Evolutionary conservation across 345 rosid species (phyloP).

Genomic region (Clausena lansium): DNA sequence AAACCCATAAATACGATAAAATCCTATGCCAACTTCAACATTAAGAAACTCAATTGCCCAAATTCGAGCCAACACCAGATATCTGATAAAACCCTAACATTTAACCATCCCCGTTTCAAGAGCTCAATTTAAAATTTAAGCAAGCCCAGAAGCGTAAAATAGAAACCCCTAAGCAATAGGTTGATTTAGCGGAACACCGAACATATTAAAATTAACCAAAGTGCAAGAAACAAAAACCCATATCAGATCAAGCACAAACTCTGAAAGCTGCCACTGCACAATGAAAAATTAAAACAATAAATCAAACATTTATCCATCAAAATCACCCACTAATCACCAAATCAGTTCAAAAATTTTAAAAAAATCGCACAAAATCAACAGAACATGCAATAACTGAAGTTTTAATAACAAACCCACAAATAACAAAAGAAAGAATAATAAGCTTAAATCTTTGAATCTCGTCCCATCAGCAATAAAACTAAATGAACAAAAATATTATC

Average conservation of each 20-base stretch:
- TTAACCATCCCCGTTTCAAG: background rate
- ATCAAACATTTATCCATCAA: constrained; percentile 13
- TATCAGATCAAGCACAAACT: constrained; percentile 38
- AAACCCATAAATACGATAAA: background rate
- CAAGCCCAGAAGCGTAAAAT: constrained; percentile 5
- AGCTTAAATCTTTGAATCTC: background rate
- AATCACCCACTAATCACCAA: background rate
- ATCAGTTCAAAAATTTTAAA: background rate
- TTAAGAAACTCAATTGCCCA: background rate
- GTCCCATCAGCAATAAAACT: background rate
- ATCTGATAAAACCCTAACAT: background rate
- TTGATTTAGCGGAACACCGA: constrained; percentile 11
- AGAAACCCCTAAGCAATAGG: background rate
- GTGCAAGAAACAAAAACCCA: constrained; percentile 21
- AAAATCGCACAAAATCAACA: constrained; percentile 11
- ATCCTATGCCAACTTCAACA: constrained; percentile 10
- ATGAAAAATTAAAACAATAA: constrained; percentile 17
- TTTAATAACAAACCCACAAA: background rate
- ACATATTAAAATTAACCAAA: constrained; percentile 14
- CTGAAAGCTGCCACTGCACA: constrained; percentile 31
- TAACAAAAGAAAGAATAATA: background rate
- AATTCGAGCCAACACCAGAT: background rate
- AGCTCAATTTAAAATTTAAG: background rate
- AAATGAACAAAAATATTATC: background rate
- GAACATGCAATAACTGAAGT: background rate